These are phyloP conservation scores for Cinnamomum micranthum DNA, from an alignment of 164 flowering plant species.

Conservation along the genomic window DNA sequence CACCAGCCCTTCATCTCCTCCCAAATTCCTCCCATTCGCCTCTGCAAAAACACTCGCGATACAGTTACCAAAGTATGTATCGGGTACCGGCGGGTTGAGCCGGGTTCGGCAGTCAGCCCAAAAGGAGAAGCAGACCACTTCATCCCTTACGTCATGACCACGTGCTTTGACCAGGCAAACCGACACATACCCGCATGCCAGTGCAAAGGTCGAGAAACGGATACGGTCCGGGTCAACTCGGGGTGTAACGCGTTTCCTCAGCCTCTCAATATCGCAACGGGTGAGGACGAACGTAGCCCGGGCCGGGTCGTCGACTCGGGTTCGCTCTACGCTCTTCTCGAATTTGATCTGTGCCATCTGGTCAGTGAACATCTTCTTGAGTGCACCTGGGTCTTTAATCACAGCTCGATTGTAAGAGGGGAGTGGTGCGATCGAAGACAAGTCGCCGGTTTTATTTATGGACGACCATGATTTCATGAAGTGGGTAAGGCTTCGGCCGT, in stretches of 20 bases:
- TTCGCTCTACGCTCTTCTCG: not conserved
- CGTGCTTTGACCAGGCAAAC: conserved; percentile 24
- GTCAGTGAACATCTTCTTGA: conserved; percentile 3
- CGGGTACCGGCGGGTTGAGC: conserved; percentile 21
- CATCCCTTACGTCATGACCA: not conserved
- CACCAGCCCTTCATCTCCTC: conserved; percentile 21
- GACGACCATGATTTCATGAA: conserved; percentile 19
- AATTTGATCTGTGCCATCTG: not conserved
- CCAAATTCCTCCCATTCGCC: conserved; percentile 8
- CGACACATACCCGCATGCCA: conserved; percentile 23
- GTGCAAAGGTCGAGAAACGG: conserved; percentile 20
- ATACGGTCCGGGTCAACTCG: not conserved
- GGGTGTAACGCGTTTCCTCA: not conserved
- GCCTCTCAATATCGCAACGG: conserved; percentile 6
- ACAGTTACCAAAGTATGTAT: conserved; percentile 33
- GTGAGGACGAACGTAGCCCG: conserved; percentile 29
- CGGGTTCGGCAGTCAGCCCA: conserved; percentile 23
- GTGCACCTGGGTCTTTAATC: conserved; percentile 19
- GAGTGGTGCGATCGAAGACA: not conserved
- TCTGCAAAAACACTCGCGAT: not conserved
- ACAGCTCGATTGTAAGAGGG: conserved; percentile 10
- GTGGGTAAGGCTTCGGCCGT: conserved; percentile 4
- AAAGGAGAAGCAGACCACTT: conserved; percentile 8
- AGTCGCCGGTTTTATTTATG: conserved; percentile 3
- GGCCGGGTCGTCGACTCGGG: conserved; percentile 1